Evolutionary conservation across 805 yeast species (phyloP).

Genomic region (Metschnikowia orientalis): DNA sequence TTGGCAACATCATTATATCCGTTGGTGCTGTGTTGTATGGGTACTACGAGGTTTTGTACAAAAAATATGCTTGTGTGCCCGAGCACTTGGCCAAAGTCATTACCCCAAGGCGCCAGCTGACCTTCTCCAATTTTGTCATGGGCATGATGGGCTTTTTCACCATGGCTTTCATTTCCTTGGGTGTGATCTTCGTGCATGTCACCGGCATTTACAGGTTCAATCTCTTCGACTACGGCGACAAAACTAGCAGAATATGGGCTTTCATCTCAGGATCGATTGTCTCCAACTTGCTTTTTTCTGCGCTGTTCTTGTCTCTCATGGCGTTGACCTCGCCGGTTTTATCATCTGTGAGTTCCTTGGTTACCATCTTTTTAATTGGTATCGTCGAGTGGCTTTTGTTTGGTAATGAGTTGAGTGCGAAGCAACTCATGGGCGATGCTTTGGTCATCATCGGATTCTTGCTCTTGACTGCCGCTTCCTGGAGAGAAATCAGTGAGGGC

Average conservation of each 20-base stretch:
- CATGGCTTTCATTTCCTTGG: conserved; percentile 42
- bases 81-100: conserved; percentile 40
- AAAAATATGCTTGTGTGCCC: conserved; percentile 72
- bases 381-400: conserved; percentile 67
- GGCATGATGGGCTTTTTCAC: conserved; percentile 62
- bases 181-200: conserved; percentile 47
- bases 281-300: conserved; percentile 65
- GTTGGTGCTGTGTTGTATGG: conserved; percentile 77
- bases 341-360: conserved; percentile 59
- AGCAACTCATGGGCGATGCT: conserved; percentile 65
- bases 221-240: conserved; percentile 43
- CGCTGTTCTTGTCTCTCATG: conserved; percentile 70
- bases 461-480: conserved; percentile 58
- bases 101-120: conserved; percentile 62
- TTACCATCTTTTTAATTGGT: conserved; percentile 79
- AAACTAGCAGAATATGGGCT: conserved; percentile 37
- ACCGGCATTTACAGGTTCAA: conserved; percentile 55
- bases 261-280: conserved; percentile 50
- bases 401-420: conserved; percentile 49
- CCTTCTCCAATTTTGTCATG: conserved; percentile 77
- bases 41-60: conserved; percentile 78
- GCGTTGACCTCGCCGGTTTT: conserved; percentile 82
- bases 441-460: conserved; percentile 67
- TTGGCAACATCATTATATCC: conserved; percentile 69
- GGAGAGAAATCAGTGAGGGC: conserved; percentile 58